Conservation (phyloP, 2,329 filamentous ascomycete genomes). For the Fusarium pseudoanthophilum region DNA sequence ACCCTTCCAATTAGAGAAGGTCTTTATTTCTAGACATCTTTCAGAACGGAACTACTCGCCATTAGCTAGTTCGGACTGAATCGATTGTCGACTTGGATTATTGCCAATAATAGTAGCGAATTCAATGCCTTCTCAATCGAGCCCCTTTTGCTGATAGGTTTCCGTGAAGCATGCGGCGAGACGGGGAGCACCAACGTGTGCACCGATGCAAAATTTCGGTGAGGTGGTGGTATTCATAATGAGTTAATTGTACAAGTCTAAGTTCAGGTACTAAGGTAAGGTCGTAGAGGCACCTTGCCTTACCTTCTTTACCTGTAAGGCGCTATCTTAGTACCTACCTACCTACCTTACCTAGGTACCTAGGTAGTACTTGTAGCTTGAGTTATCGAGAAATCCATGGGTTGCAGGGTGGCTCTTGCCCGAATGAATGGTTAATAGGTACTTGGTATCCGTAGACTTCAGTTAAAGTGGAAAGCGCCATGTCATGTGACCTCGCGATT, state of each 20-base stretch:
- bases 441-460: not conserved
- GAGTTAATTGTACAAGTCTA: not conserved
- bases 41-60: constrained; percentile 3
- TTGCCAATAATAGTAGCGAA: not conserved
- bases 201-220: not conserved
- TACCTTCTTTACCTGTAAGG: not conserved
- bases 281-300: not conserved
- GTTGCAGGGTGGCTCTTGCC: not conserved
- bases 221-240: not conserved
- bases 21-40: constrained; percentile 15
- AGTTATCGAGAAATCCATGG: not conserved
- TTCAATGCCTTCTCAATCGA: not conserved
- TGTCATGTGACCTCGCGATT: constrained; percentile 44
- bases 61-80: not conserved
- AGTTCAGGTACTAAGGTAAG: not conserved
- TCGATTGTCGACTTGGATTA: constrained; percentile 3
- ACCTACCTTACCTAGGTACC: no score
- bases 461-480: constrained; percentile 22
- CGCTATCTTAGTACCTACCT: no score
- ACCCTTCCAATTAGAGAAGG: constrained; percentile 26
- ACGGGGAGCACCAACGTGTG: not conserved
- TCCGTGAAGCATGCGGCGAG: not conserved
- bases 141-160: constrained; percentile 2
- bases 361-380: not conserved
- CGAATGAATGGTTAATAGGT: constrained; percentile 2